Evolutionary conservation across 352 stramenopile genomes (phyloP).

Genomic region (Phytophthora sp.): DNA sequence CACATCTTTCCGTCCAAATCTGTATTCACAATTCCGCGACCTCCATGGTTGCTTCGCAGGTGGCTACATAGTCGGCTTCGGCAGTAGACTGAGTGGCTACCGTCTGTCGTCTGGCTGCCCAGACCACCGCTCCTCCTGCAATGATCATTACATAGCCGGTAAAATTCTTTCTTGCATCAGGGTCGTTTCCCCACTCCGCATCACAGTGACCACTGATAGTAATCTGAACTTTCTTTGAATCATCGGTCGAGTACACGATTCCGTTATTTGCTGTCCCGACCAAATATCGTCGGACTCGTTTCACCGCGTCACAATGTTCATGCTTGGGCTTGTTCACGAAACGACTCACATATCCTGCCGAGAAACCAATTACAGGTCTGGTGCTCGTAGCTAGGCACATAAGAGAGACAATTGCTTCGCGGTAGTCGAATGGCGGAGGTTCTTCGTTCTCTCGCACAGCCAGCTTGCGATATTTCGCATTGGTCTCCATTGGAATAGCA

Average conservation of each 20-base stretch:
- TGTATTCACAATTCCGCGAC: slow-evolving; percentile 3
- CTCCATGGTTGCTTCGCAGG: slow-evolving; percentile 19
- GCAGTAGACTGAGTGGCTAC: slow-evolving; percentile 16
- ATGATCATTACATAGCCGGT: slow-evolving; percentile 8
- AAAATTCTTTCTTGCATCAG: slow-evolving; percentile 7
- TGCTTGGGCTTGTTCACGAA: too few species aligned
- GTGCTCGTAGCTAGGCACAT: slow-evolving; percentile 41
- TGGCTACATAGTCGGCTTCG: slow-evolving; percentile 17
- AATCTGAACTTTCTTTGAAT: neutral
- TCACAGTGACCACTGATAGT: slow-evolving; percentile 18
- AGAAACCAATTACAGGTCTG: slow-evolving; percentile 24
- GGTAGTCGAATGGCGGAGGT: neutral
- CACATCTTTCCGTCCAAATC: too few species aligned
- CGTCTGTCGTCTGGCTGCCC: slow-evolving; percentile 7
- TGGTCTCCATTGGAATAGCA: slow-evolving; percentile 19
- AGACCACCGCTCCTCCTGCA: slow-evolving; percentile 11
- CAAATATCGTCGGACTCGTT: slow-evolving; percentile 4
- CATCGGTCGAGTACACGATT: neutral
- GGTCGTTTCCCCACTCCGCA: slow-evolving; percentile 23
- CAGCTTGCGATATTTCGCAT: slow-evolving; percentile 4
- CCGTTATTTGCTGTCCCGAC: neutral
- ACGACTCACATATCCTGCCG: neutral
- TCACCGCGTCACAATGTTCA: neutral
- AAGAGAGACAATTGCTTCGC: too few species aligned
- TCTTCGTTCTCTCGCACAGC: neutral